Evolutionary conservation across 2,329 filamentous ascomycete genomes (phyloP).

Genomic region (Stachybotrys echinatus): DNA sequence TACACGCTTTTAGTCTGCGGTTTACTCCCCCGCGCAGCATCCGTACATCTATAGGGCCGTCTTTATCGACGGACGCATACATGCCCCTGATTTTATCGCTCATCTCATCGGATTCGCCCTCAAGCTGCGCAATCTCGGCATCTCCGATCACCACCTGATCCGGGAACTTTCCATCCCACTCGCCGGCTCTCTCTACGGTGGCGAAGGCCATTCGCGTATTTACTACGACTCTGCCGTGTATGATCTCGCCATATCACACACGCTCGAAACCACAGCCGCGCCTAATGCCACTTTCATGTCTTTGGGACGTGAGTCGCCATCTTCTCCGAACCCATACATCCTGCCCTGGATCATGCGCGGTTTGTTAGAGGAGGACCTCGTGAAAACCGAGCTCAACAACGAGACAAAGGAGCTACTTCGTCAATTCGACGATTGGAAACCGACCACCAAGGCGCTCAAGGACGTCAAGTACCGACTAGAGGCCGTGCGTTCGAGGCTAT

Average conservation of each 20-base stretch:
- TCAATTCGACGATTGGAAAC: slow-evolving; percentile 93
- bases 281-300: slow-evolving; percentile 22
- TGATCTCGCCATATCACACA: slow-evolving; percentile 66
- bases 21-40: slow-evolving; percentile 79
- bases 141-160: slow-evolving; percentile 89
- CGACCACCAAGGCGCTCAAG: slow-evolving; percentile 81
- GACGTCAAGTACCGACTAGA: slow-evolving; percentile 95
- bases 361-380: slow-evolving; percentile 83
- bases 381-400: slow-evolving; percentile 70
- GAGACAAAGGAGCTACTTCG: slow-evolving; percentile 77
- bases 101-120: slow-evolving; percentile 89
- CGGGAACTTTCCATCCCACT: slow-evolving; percentile 83
- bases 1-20: slow-evolving; percentile 57
- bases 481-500: slow-evolving; percentile 81
- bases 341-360: slow-evolving; percentile 95
- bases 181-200: slow-evolving; percentile 84
- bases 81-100: slow-evolving; percentile 89
- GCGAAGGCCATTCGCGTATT: slow-evolving; percentile 87
- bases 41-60: slow-evolving; percentile 95
- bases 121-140: slow-evolving; percentile 87
- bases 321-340: slow-evolving; percentile 75
- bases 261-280: slow-evolving; percentile 62
- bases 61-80: slow-evolving; percentile 88
- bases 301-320: slow-evolving; percentile 23
- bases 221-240: slow-evolving; percentile 90